These are phyloP conservation scores for Fusarium sp. DNA, from an alignment of 2,329 filamentous ascomycete genomes.

Conservation along the genomic window DNA sequence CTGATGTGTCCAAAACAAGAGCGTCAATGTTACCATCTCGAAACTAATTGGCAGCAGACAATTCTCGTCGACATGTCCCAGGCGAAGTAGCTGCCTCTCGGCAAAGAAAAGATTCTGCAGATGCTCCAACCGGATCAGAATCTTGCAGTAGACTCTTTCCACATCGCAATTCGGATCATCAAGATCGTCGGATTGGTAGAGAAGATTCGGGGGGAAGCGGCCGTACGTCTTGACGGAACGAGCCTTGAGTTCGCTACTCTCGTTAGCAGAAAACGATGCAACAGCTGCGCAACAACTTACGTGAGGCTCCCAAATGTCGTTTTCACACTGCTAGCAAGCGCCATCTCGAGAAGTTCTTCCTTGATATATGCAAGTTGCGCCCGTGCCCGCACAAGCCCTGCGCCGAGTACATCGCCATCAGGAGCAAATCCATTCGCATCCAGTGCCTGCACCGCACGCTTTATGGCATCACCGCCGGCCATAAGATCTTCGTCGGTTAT, in stretches of 20 bases:
- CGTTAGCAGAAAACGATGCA: not conserved
- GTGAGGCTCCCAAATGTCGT: constrained; percentile 34
- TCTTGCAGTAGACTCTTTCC: constrained; percentile 56
- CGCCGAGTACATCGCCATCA: constrained; percentile 56
- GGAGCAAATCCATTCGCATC: constrained; percentile 67
- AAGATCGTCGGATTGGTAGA: constrained; percentile 55
- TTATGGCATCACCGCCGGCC: constrained; percentile 52
- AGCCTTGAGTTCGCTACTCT: constrained; percentile 53
- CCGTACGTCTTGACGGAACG: constrained; percentile 51
- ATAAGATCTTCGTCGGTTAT: constrained; percentile 63
- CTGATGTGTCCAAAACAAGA: constrained; percentile 63
- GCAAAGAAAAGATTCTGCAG: constrained; percentile 71
- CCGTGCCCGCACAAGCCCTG: constrained; percentile 61
- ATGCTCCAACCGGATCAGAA: constrained; percentile 63
- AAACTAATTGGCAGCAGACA: constrained; percentile 60
- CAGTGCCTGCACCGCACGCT: constrained; percentile 48
- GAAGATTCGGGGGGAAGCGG: constrained; percentile 56
- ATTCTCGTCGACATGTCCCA: constrained; percentile 53
- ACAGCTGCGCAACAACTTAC: constrained; percentile 12
- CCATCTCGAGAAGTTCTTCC: constrained; percentile 71
- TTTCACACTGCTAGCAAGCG: constrained; percentile 54
- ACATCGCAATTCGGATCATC: constrained; percentile 49
- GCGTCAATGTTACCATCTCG: constrained; percentile 61
- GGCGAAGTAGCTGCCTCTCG: constrained; percentile 66
- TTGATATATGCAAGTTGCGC: constrained; percentile 62